Conservation (phyloP, 2,329 filamentous ascomycete species). For the Plectosphaerella plurivora region DNA sequence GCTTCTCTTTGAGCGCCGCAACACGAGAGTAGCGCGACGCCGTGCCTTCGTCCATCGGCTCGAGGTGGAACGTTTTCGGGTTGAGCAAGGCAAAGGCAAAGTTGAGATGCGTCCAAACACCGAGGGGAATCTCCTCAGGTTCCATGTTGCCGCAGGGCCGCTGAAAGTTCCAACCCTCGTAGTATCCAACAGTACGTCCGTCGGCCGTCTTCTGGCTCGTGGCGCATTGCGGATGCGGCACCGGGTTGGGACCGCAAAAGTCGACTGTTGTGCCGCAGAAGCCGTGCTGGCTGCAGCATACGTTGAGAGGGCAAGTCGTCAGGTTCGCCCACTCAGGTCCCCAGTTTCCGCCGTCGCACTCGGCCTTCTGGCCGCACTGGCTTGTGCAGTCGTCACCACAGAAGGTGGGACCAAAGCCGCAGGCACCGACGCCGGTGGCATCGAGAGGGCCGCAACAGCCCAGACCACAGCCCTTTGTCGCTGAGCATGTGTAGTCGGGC, state of each 20-base stretch:
- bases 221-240: constrained; percentile 5
- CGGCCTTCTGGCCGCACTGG: constrained; percentile 18
- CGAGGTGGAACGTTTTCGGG: constrained; percentile 20
- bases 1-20: constrained; percentile 18
- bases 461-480: constrained; percentile 10
- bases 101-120: constrained; percentile 25
- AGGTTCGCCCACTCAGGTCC: constrained; percentile 17
- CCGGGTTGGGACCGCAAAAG: constrained; percentile 15
- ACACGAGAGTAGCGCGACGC: not conserved
- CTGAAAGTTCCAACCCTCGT: constrained; percentile 18
- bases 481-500: constrained; percentile 8
- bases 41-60: constrained; percentile 1
- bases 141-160: constrained; percentile 11
- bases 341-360: constrained; percentile 24
- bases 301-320: constrained; percentile 28
- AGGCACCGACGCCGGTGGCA: constrained; percentile 4
- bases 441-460: constrained; percentile 15
- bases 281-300: constrained; percentile 27
- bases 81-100: constrained; percentile 28
- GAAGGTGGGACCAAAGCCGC: constrained; percentile 17
- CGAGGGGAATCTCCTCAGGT: not conserved
- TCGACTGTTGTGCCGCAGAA: constrained; percentile 25
- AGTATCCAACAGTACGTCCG: constrained; percentile 19
- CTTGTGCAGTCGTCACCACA: constrained; percentile 18
- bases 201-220: not conserved